These are phyloP conservation scores for Endoconidiophora polonica DNA, from an alignment of 2,329 filamentous ascomycete species.

Conservation along the genomic window DNA sequence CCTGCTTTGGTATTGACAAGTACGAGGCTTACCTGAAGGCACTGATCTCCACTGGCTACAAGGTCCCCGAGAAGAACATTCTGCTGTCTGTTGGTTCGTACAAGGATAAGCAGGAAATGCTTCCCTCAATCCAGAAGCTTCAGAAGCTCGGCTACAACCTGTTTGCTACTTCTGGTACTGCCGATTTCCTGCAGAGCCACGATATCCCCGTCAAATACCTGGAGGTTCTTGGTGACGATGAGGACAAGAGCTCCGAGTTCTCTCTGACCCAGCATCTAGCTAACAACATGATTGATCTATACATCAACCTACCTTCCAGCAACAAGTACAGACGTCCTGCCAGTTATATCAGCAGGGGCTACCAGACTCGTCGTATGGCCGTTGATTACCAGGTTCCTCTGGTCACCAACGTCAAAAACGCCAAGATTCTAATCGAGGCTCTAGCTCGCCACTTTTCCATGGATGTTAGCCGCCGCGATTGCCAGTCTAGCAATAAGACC, in stretches of 20 bases:
- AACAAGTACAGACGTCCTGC: constrained; percentile 93
- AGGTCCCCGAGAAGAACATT: constrained; percentile 87
- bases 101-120: constrained; percentile 96
- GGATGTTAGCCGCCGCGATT: constrained; percentile 69
- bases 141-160: constrained; percentile 87
- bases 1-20: constrained; percentile 87
- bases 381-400: constrained; percentile 94
- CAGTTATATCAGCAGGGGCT: constrained; percentile 97
- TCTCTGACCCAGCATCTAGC: constrained; percentile 91
- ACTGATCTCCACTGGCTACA: constrained; percentile 88
- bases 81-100: constrained; percentile 89
- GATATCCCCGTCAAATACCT: constrained; percentile 85
- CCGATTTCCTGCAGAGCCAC: constrained; percentile 89
- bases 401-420: constrained; percentile 98
- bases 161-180: constrained; percentile 89
- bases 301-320: constrained; percentile 98
- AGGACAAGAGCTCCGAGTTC: constrained; percentile 86
- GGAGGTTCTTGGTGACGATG: constrained; percentile 65
- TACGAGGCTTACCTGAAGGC: constrained; percentile 97
- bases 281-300: constrained; percentile 95
- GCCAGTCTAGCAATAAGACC: constrained; percentile 74
- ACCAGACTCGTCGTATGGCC: constrained; percentile 91
- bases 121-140: constrained; percentile 79
- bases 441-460: constrained; percentile 80
- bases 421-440: constrained; percentile 90